Base-by-base conservation (phyloP, 225 moss, liverwort and hornwort genomes). In the Marchantia polymorpha region DNA sequence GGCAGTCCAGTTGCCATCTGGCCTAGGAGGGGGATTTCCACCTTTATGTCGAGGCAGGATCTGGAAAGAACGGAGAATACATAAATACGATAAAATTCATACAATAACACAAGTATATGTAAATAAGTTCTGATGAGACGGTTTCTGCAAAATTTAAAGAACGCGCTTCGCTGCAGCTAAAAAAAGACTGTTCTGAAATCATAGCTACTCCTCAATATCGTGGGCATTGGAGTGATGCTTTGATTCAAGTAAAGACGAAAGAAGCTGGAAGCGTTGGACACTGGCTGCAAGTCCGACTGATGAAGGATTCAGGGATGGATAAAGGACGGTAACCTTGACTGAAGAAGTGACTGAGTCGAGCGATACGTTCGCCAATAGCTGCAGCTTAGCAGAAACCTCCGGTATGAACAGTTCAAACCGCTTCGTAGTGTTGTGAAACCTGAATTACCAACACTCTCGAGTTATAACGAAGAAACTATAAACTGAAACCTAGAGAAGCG, bases 1-100 rank as follows among this genome's bases (percentile, higher is more conserved):
- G 39, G 97, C 90, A 76, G 87, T 87, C 97, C 97, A 99, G 77
- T 99, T 95, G 27, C 93, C 90, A 91, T 99, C 99, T 60, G 77
- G 60, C 16, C 99, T 89, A 75, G 85, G 81, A 48, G 78, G 47
- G n/a, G 81, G 80, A 60, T 78, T 82, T 13, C 81, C 85, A 75
- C 61, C 50, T 9, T 84, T 84, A 88, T 89, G 91, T 49, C 72
- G 84, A 80, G 89, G 86, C 15, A 64, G 48, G 58, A 91, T 88
- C 89, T 91, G 85, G 26, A 29, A 15, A 52, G 25, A 29, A 13
- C 11, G 71, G 23, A 49, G 8, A n/a, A 71, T 22, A 71, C 2
- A 8, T 14, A 69, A 69, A 13, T 47, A 48, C 22, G 17, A 9
- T 9, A 31, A 23, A 65, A 25, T 29, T 65, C 27, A 26, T 39